These are phyloP conservation scores for Draba incana DNA, from an alignment of 345 rosid genomes.

Conservation along the genomic window DNA sequence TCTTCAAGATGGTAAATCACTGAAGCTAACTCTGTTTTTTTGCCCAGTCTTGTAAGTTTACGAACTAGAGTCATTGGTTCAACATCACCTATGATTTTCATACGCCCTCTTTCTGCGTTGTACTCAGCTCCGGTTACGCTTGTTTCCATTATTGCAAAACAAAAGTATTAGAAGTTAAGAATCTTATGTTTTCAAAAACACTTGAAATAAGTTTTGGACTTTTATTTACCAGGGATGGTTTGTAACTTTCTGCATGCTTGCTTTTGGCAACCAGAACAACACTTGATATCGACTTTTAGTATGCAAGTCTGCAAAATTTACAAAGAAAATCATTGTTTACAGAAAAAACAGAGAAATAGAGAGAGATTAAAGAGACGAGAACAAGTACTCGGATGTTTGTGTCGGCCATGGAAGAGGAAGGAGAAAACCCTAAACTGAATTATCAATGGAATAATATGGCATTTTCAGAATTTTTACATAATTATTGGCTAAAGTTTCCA, in stretches of 20 bases:
- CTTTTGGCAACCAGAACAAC: conserved; percentile 35
- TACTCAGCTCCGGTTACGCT: conserved; percentile 31
- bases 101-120: conserved; percentile 20
- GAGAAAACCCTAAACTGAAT: conserved; percentile 19
- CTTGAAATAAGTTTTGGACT: too few relatives aligned
- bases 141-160: conserved; percentile 10
- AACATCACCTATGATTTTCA: conserved; percentile 34
- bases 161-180: background rate
- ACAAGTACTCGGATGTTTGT: conserved; percentile 22
- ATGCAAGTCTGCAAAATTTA: conserved; percentile 33
- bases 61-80: conserved; percentile 22
- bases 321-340: conserved; percentile 4
- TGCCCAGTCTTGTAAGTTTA: conserved; percentile 18
- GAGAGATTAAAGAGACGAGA: conserved; percentile 5
- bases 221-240: conserved; percentile 21
- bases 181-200: too few relatives aligned
- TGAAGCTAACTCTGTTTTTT: conserved; percentile 24
- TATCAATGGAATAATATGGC: too few relatives aligned
- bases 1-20: conserved; percentile 25
- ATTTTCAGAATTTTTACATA: too few relatives aligned
- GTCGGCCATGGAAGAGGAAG: conserved; percentile 27
- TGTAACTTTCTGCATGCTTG: conserved; percentile 18
- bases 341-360: background rate
- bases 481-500: background rate
- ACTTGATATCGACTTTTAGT: conserved; percentile 28